Conservation (phyloP, 345 rosid genomes). For the Raphanus sativus region DNA sequence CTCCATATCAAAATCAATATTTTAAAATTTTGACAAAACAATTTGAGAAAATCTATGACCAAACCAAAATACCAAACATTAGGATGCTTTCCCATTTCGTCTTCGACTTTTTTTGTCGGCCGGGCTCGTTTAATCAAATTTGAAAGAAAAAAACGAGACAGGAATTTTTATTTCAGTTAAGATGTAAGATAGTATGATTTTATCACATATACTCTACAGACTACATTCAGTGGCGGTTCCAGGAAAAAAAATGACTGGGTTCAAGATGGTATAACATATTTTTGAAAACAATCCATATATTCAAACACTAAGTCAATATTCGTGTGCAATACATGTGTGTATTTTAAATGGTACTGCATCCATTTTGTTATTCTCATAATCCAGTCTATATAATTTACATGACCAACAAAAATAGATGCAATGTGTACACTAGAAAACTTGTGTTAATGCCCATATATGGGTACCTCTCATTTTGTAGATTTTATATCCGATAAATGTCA, state of each 20-base stretch:
- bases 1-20: slow-evolving; percentile 25
- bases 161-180: neutral
- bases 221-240: too few relatives aligned
- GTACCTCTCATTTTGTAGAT: neutral
- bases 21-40: neutral
- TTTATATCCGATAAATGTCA: neutral
- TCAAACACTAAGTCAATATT: too few relatives aligned
- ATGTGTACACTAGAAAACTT: too few relatives aligned
- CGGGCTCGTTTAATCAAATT: neutral
- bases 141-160: neutral
- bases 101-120: neutral
- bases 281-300: neutral
- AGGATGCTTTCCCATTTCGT: neutral
- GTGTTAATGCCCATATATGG: too few relatives aligned
- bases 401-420: too few relatives aligned
- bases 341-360: neutral
- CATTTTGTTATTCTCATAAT: neutral
- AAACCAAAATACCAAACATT: slow-evolving; percentile 5
- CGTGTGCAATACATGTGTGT: too few relatives aligned
- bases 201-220: neutral
- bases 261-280: neutral
- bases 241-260: too few relatives aligned
- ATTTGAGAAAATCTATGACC: neutral
- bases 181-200: neutral
- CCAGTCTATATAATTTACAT: too few relatives aligned